Evolutionary conservation across 2,329 filamentous ascomycete species (phyloP).

Genomic region (Pseudocercospora ulei): DNA sequence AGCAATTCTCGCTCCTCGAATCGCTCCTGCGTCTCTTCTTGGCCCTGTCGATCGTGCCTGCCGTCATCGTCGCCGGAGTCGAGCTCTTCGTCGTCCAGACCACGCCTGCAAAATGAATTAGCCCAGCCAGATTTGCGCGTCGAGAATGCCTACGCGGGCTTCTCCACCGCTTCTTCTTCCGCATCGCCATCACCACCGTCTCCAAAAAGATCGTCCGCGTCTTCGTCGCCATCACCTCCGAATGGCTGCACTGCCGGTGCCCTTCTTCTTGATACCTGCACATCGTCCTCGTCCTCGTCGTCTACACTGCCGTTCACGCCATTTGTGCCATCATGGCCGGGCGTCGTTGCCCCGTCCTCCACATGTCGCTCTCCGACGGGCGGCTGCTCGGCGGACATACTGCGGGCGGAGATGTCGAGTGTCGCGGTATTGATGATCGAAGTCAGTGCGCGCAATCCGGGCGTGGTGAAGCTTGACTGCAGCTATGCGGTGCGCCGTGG

Average conservation of each 20-base stretch:
- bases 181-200: constrained; percentile 35
- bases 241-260: constrained; percentile 21
- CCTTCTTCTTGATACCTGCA: constrained; percentile 19
- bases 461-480: too few species aligned
- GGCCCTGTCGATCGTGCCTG: constrained; percentile 50
- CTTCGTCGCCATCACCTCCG: constrained; percentile 30
- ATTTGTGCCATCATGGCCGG: constrained; percentile 10
- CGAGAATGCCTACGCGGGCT: constrained; percentile 23
- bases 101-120: constrained; percentile 18
- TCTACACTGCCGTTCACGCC: constrained; percentile 15
- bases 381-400: constrained; percentile 18
- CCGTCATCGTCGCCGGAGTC: constrained; percentile 55
- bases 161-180: constrained; percentile 17
- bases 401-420: background rate
- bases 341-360: constrained; percentile 22
- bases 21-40: constrained; percentile 42
- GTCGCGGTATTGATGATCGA: too few species aligned
- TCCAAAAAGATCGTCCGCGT: constrained; percentile 42
- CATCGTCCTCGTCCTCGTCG: constrained; percentile 22
- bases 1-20: constrained; percentile 40
- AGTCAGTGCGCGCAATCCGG: too few species aligned
- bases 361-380: constrained; percentile 11
- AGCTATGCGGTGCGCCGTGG: too few species aligned
- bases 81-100: constrained; percentile 53
- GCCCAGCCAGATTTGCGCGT: constrained; percentile 1